Base-by-base conservation (phyloP, 2,329 filamentous ascomycete species). In the Lasiodiplodia gonubiensis region DNA sequence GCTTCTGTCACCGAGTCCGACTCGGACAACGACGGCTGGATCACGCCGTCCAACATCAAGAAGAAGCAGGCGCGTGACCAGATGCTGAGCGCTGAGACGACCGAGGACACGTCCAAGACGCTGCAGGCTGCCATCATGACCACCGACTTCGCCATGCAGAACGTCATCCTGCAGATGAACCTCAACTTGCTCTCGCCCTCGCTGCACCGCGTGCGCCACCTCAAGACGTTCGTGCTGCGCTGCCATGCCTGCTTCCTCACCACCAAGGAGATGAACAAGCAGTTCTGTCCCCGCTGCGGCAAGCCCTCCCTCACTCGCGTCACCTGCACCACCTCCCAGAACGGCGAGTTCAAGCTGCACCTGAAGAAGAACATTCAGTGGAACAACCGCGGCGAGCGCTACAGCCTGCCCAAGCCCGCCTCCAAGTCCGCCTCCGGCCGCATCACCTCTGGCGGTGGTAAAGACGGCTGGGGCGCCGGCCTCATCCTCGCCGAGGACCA, bases 131-230 rank as follows among this genome's bases (percentile, higher is more conserved):
- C 93, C n/a, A 89, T 94, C 53, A 90, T 98, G 75, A 98, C 95
- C 1, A 93, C 91, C 67, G 95, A 99, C 83, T 98, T 92, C 80
- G 94, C 95, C 66, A 97, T 99, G 92, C 94, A 98, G 82, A 98
- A 98, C 77, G 93, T 98, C 8, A 87, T 95, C 2, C 86, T 99
- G 4, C 92, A 96, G 72, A 96, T 98, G 84, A 97, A 97, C 81
- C 87, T 99, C 59, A 92, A 95, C 76, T 88, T 97, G 12, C 86
- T 97, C 68, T 93, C 94, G 0, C 87, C 92, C 0, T 86, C 88
- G 18, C 84, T 98, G 69, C 86, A 92, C 70, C 89, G 93, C 73
- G 93, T 99, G 76, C 90, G 89, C 46, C 89, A 91, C 68, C 86
- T 98, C 71, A 94, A 93, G 78, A 94, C 92, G 14, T 97, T 92